These are phyloP conservation scores for Lathyrus tuberosus DNA, from an alignment of 306 rosid species.

Conservation along the genomic window DNA sequence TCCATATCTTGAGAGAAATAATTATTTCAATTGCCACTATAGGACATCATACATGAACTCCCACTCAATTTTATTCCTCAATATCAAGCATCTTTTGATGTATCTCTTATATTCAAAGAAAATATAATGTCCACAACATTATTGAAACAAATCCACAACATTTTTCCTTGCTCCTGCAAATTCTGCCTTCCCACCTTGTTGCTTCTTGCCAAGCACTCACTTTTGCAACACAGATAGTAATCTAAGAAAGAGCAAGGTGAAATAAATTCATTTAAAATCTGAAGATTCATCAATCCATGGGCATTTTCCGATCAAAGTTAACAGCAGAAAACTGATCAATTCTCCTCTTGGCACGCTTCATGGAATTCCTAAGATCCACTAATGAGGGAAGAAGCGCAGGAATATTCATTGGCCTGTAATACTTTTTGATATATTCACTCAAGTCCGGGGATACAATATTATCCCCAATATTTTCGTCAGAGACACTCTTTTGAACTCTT, in stretches of 20 bases:
- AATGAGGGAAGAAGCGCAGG: slow-evolving; percentile 82
- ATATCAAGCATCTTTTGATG: slow-evolving; percentile 36
- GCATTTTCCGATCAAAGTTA: slow-evolving; percentile 17
- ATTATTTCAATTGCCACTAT: slow-evolving; percentile 29
- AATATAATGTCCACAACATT: slow-evolving; percentile 1
- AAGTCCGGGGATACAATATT: slow-evolving; percentile 58
- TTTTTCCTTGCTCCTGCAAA: slow-evolving; percentile 24
- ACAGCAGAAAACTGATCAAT: slow-evolving; percentile 12
- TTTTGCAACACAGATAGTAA: slow-evolving; percentile 14
- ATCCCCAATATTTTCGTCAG: slow-evolving; percentile 45
- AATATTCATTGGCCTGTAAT: slow-evolving; percentile 72
- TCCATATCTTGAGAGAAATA: neutral
- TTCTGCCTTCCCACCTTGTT: slow-evolving; percentile 20
- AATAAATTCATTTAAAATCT: slow-evolving; percentile 28
- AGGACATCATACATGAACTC: neutral
- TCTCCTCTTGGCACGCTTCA: slow-evolving; percentile 64
- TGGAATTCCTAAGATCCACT: slow-evolving; percentile 55
- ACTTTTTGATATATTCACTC: slow-evolving; percentile 53
- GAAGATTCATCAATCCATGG: slow-evolving; percentile 17
- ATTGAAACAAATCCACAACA: slow-evolving; percentile 21
- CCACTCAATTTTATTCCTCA: neutral
- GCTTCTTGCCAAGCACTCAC: slow-evolving; percentile 19
- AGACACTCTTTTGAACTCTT: slow-evolving; percentile 36
- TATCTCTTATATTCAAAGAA: slow-evolving; percentile 35
- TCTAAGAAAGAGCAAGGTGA: slow-evolving; percentile 10